These are phyloP conservation scores for Scenedesmus sp. DNA, from an alignment of 163 green algal genomes.

Conservation along the genomic window DNA sequence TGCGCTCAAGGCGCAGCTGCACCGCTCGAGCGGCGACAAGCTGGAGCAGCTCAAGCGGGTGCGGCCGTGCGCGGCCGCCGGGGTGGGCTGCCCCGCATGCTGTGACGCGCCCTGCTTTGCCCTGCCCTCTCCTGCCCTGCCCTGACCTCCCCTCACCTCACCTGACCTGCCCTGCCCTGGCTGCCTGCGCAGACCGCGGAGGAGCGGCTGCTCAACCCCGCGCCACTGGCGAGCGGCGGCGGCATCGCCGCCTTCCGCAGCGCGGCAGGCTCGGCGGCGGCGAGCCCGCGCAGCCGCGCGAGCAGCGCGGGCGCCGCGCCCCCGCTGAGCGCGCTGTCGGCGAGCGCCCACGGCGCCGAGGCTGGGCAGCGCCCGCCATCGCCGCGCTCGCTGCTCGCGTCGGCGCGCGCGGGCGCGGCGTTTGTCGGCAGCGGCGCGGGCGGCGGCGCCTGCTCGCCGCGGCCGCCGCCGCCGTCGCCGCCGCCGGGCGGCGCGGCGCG, in stretches of 20 bases:
- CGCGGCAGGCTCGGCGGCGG: background rate
- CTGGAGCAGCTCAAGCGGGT: conserved; percentile 40
- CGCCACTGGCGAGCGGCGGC: background rate
- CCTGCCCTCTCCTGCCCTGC: background rate
- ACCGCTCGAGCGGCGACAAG: background rate
- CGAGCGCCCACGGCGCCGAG: too few species aligned
- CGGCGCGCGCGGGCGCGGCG: background rate
- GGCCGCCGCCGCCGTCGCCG: background rate
- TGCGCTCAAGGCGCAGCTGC: conserved; percentile 2
- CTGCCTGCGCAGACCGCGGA: background rate
- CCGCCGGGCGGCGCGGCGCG: too few species aligned
- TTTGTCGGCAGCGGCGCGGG: conserved; percentile 26
- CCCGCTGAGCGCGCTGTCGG: too few species aligned
- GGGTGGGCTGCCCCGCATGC: too few species aligned
- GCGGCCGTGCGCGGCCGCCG: background rate
- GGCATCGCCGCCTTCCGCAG: background rate
- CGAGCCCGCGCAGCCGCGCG: too few species aligned
- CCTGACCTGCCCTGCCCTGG: background rate
- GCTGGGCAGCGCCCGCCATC: conserved; percentile 12
- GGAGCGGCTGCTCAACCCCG: background rate
- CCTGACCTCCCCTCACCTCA: background rate
- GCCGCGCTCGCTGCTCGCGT: conserved; percentile 32
- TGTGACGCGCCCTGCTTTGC: too few species aligned
- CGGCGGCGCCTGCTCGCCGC: background rate
- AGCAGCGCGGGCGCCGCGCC: too few species aligned